Evolutionary conservation across 2,329 filamentous ascomycete species (phyloP).

Genomic region (Mollisiaceae sp.): DNA sequence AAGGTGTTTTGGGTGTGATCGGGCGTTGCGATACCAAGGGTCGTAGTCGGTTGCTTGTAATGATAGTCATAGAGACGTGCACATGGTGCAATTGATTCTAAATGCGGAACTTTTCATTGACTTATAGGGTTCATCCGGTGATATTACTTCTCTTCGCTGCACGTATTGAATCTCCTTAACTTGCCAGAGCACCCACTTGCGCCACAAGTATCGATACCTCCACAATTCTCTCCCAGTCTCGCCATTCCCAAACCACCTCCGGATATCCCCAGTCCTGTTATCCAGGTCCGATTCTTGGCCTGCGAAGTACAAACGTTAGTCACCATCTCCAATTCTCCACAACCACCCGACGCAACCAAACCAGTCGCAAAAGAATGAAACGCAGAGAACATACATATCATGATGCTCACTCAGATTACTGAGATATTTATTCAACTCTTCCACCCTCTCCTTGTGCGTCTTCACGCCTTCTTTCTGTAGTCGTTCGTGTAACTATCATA

Average conservation of each 20-base stretch:
- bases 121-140: neutral
- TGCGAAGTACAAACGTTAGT: conserved; percentile 11
- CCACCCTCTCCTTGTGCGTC: conserved; percentile 95
- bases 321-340: neutral
- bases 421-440: conserved; percentile 93
- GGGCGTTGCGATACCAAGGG: conserved; percentile 8
- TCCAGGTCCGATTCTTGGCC: conserved; percentile 33
- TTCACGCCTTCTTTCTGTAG: conserved; percentile 82
- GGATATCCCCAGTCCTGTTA: conserved; percentile 18
- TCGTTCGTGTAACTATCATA: conserved; percentile 74
- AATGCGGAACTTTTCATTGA: neutral
- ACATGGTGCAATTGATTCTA: neutral
- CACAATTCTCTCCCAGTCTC: neutral
- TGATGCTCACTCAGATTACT: conserved; percentile 95
- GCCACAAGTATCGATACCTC: neutral
- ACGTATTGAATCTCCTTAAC: neutral
- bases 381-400: conserved; percentile 68
- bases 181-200: neutral
- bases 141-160: neutral
- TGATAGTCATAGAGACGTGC: neutral
- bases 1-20: conserved; percentile 1
- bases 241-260: neutral
- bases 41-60: conserved; percentile 2
- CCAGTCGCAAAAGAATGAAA: neutral
- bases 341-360: neutral